These are phyloP conservation scores for Mikania micrantha DNA, from an alignment of 129 eudicot species.

Conservation along the genomic window DNA sequence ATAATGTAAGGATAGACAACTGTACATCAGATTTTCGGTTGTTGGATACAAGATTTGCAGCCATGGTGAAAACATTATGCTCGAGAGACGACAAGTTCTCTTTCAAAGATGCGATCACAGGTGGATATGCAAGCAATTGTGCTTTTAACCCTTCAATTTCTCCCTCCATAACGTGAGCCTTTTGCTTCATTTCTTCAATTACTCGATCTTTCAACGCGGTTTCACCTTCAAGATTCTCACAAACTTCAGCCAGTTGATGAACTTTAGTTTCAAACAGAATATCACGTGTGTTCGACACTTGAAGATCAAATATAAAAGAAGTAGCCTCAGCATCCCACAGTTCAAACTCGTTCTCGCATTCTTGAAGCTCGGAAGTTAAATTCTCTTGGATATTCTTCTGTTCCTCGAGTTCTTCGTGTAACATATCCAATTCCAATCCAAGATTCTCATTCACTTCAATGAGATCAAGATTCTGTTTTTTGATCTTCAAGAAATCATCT, in stretches of 20 bases:
- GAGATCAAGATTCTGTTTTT: slow-evolving; percentile 28
- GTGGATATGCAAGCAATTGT: slow-evolving; percentile 55
- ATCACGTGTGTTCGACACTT: slow-evolving; percentile 57
- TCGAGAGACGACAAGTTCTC: slow-evolving; percentile 63
- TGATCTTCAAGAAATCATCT: slow-evolving; percentile 34
- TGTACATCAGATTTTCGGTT: slow-evolving; percentile 47
- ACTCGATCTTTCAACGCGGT: slow-evolving; percentile 48
- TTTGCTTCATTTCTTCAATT: slow-evolving; percentile 59
- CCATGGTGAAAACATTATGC: slow-evolving; percentile 36
- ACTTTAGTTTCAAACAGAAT: slow-evolving; percentile 57
- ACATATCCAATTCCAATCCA: slow-evolving; percentile 48
- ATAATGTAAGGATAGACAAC: neutral
- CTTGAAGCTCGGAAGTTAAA: slow-evolving; percentile 61
- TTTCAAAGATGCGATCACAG: slow-evolving; percentile 47
- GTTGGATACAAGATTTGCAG: slow-evolving; percentile 34
- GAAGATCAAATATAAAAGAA: slow-evolving; percentile 81
- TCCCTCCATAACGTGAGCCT: slow-evolving; percentile 40
- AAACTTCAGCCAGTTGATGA: slow-evolving; percentile 58
- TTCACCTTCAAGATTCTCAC: slow-evolving; percentile 60
- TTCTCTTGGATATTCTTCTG: slow-evolving; percentile 40
- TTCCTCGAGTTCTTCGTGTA: slow-evolving; percentile 56
- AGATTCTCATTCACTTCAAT: slow-evolving; percentile 41
- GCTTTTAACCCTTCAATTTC: slow-evolving; percentile 53
- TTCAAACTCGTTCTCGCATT: slow-evolving; percentile 61
- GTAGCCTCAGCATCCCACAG: slow-evolving; percentile 95